These are phyloP conservation scores for Ceratocystis cubensis DNA, from an alignment of 2,329 filamentous ascomycete genomes.

Conservation along the genomic window DNA sequence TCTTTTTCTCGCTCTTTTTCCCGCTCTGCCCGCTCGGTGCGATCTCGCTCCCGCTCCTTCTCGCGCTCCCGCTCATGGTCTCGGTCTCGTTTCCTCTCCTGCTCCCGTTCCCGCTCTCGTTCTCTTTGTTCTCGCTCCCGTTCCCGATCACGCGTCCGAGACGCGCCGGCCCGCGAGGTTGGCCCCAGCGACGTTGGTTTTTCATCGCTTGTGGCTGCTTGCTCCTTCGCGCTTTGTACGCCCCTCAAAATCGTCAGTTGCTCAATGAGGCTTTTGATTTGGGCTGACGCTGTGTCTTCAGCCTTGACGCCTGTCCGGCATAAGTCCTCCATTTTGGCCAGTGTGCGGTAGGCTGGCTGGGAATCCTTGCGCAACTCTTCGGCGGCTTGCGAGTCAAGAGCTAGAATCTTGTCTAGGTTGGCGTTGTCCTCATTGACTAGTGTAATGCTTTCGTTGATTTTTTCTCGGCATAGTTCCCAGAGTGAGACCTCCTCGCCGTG, in stretches of 20 bases:
- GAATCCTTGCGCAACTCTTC: slow-evolving; percentile 31
- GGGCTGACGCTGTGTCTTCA: slow-evolving; percentile 30
- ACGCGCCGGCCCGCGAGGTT: slow-evolving; percentile 11
- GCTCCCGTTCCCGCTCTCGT: slow-evolving; percentile 12
- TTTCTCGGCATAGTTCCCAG: slow-evolving; percentile 33
- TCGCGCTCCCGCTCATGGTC: slow-evolving; percentile 11
- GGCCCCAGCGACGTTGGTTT: neutral
- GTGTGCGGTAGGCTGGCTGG: slow-evolving; percentile 23
- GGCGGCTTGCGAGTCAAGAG: slow-evolving; percentile 32
- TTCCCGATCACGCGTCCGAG: slow-evolving; percentile 19
- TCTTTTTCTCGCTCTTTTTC: slow-evolving; percentile 23
- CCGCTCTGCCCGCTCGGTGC: slow-evolving; percentile 9
- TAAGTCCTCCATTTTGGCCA: slow-evolving; percentile 34
- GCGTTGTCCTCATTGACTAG: slow-evolving; percentile 35
- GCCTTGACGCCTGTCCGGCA: slow-evolving; percentile 34
- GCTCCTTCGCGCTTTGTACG: slow-evolving; percentile 35
- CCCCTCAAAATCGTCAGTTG: slow-evolving; percentile 34
- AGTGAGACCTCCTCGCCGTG: slow-evolving; percentile 35
- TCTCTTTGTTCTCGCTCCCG: slow-evolving; percentile 14
- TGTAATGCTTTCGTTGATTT: slow-evolving; percentile 31
- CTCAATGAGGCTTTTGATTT: slow-evolving; percentile 32
- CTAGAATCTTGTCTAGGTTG: slow-evolving; percentile 31
- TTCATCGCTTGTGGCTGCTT: slow-evolving; percentile 23
- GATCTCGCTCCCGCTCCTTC: slow-evolving; percentile 5
- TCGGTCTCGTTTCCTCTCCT: slow-evolving; percentile 3